phyloP scores from a whole-genome alignment of 257 asterid genomes.

The Solanum chiquidenum region DNA sequence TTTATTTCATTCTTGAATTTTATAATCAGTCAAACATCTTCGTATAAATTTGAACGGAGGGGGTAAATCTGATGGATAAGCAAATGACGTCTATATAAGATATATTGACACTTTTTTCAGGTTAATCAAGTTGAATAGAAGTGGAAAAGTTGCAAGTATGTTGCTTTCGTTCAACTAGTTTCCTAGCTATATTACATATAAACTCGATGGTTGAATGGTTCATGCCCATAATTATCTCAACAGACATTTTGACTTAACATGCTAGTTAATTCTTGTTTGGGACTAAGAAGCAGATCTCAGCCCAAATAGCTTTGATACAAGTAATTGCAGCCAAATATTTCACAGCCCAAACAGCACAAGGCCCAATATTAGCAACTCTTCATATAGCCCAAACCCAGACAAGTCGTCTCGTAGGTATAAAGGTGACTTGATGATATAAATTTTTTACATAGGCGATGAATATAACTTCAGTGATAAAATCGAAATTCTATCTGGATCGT shows the following conservation, averaged over 20 bases:
- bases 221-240: not conserved
- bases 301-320: not conserved
- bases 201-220: not conserved
- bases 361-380: not conserved
- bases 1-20: not conserved
- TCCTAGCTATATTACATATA: not conserved
- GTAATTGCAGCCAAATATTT: not conserved
- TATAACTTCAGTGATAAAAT: not conserved
- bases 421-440: not conserved
- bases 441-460: not conserved
- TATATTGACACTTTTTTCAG: not conserved
- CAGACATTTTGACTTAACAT: not conserved
- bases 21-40: accelerated
- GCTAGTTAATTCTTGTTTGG: not conserved
- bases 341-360: not conserved
- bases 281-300: not conserved
- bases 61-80: not conserved
- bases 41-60: accelerated
- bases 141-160: not conserved
- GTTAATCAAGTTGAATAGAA: not conserved
- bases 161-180: not conserved
- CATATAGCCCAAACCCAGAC: not conserved
- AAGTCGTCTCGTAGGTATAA: not conserved
- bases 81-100: not conserved
- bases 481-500: not conserved